Evolutionary conservation across 257 asterid genomes (phyloP).

Genomic region (Rehmannia glutinosa): DNA sequence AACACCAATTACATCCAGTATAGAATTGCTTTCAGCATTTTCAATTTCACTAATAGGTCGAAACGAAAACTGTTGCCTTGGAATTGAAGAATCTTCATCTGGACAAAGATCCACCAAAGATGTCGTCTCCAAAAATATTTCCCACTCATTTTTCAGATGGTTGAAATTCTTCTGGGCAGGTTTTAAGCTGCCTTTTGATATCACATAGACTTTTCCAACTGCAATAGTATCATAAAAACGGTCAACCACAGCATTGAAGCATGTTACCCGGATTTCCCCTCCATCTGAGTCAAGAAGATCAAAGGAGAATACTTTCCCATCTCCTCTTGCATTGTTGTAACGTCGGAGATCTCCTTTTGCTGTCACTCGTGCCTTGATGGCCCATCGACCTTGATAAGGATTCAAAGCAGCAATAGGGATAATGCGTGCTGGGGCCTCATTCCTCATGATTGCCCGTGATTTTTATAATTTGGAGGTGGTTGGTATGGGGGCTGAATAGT

Average conservation of each 20-base stretch:
- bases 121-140: slow-evolving; percentile 67
- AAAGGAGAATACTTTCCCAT: slow-evolving; percentile 93
- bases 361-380: slow-evolving; percentile 93
- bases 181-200: slow-evolving; percentile 88
- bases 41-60: slow-evolving; percentile 76
- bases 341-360: slow-evolving; percentile 92
- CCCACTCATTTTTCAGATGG: slow-evolving; percentile 97
- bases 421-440: slow-evolving; percentile 92
- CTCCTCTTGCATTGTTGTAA: slow-evolving; percentile 93
- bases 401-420: slow-evolving; percentile 90
- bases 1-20: slow-evolving; percentile 80
- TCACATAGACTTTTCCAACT: slow-evolving; percentile 78
- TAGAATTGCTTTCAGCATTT: slow-evolving; percentile 68
- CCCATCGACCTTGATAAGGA: slow-evolving; percentile 99
- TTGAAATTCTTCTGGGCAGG: slow-evolving; percentile 95
- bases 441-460: slow-evolving; percentile 81
- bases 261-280: slow-evolving; percentile 90
- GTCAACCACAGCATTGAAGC: slow-evolving; percentile 88
- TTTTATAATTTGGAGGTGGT: slow-evolving; percentile 84
- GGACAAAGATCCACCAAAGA: slow-evolving; percentile 75
- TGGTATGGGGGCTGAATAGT: slow-evolving; percentile 84
- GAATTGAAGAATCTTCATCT: slow-evolving; percentile 86
- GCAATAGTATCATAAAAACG: slow-evolving; percentile 71
- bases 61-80: slow-evolving; percentile 79
- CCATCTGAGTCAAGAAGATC: slow-evolving; percentile 96